A percentile compares a stretch with the other conserved stretches of the same genome.
Conservation (phyloP, 2,329 filamentous ascomycete species). For the Emergomyces pasteurianus region DNA sequence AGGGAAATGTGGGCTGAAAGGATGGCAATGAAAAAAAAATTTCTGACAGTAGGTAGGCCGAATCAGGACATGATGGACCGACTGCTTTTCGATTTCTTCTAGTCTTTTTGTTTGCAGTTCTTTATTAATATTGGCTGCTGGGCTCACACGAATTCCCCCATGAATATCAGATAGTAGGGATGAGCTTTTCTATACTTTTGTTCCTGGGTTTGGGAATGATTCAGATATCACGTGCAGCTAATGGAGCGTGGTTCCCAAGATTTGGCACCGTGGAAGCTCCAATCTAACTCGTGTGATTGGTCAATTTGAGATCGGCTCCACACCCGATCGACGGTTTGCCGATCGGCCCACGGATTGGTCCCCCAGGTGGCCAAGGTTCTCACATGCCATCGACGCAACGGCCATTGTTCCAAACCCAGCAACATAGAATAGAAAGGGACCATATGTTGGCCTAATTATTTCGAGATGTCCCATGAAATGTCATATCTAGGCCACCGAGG, state of each 20-base stretch:
- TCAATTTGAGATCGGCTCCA: neutral
- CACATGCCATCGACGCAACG: neutral
- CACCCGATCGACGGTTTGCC: neutral
- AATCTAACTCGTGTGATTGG: neutral
- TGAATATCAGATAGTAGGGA: too few species aligned
- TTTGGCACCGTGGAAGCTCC: neutral
- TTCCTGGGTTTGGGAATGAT: too few species aligned
- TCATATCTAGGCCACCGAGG: constrained; percentile 30
- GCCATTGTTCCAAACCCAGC: neutral
- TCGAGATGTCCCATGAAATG: constrained; percentile 31
- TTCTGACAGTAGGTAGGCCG: neutral
- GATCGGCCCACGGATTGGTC: neutral
- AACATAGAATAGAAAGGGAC: neutral
- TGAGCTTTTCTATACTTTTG: too few species aligned
- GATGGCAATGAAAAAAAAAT: neutral
- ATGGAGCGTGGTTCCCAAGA: too few species aligned
- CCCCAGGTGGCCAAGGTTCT: neutral
- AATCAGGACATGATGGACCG: neutral
- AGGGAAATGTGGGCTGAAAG: neutral
- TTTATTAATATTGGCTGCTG: neutral
- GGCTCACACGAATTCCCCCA: too few species aligned
- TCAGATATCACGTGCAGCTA: too few species aligned
- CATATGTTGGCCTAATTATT: neutral
- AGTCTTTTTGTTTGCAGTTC: neutral
- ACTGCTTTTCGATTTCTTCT: neutral